Base-by-base conservation (phyloP, 371 early-diverging fungal species). In the Apophysomyces elegans region DNA sequence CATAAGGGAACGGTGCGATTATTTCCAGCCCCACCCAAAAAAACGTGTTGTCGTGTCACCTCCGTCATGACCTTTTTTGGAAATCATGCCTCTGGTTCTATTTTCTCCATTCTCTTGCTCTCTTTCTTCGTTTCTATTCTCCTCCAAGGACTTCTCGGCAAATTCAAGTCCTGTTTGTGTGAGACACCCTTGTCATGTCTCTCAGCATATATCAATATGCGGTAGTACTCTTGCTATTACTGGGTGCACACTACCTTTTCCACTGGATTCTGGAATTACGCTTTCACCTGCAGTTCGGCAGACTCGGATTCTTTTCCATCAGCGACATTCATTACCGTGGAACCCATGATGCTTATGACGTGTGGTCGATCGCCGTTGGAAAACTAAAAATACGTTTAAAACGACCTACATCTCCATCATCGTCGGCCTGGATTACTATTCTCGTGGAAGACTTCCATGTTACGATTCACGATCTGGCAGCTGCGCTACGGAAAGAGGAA, bases 241-340 rank as follows among this genome's bases (percentile, higher is more conserved):
- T 74, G 36, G 47, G 62, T 45, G 44, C 61, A 37, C 58, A 65
- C 14, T 66, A 56, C 39, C 61, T 70, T 4, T 26, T 70, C 37
- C 68, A 66, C 47, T 68, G 70, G 62, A 37, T 73, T 12, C 63
- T 83, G 5, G 72, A 66, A 1, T 37, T 77, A 41, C 73, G 74
- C 47, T 83, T 75, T 64, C 80, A 78, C 18, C 63, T 80, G 46
- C 65, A 70, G 21, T 77, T 80, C 66, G 74, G 75, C 13, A 71
- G 69, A 26, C 61, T 83, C 36, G 83, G 83, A 4, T 77, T 83
- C 63, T 73, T 80, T 47, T 83, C 83, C 18, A 70, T 83, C 50
- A 72, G 61, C 35, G 66, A 72, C 41, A 71, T 80, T 58, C 72
- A 62, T 4, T 83, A 83, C 46, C 78, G 76, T 39, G 57, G 63